Evolutionary conservation across 2,329 filamentous ascomycete species (phyloP).

Genomic region (Exophiala oligosperma): DNA sequence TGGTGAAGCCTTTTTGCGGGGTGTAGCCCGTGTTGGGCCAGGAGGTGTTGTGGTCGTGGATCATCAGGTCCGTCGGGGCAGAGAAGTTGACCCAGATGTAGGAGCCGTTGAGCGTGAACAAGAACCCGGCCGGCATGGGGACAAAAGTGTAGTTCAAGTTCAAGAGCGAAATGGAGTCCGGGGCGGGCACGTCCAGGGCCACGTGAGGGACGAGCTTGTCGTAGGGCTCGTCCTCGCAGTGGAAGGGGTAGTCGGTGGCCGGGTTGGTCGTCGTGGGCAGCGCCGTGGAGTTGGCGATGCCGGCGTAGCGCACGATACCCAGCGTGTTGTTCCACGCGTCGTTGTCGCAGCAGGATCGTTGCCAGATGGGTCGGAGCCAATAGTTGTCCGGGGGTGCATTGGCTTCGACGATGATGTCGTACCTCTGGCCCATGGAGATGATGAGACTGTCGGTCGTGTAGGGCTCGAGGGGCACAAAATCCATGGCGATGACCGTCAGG

Average conservation of each 20-base stretch:
- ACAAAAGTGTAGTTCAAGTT: constrained; percentile 1
- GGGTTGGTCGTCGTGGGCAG: constrained; percentile 22
- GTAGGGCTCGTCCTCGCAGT: constrained; percentile 25
- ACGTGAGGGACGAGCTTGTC: constrained; percentile 28
- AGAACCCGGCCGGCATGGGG: not conserved
- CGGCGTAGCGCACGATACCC: constrained; percentile 26
- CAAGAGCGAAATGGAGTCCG: not conserved
- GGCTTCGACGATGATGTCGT: constrained; percentile 47
- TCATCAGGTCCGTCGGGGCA: constrained; percentile 42
- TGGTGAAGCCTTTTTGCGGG: constrained; percentile 1
- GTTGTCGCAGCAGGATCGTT: constrained; percentile 18
- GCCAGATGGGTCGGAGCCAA: constrained; percentile 37
- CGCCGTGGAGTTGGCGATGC: constrained; percentile 13
- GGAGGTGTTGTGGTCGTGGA: constrained; percentile 32
- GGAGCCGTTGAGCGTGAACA: constrained; percentile 19
- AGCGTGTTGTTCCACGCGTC: constrained; percentile 18
- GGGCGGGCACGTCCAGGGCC: constrained; percentile 11
- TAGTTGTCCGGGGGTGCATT: constrained; percentile 40
- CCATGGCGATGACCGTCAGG: constrained; percentile 63
- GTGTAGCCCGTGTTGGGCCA: constrained; percentile 31
- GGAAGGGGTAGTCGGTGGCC: constrained; percentile 14
- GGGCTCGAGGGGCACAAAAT: constrained; percentile 62
- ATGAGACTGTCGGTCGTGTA: constrained; percentile 57
- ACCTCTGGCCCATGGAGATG: constrained; percentile 25
- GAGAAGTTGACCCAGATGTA: constrained; percentile 42